Conservation (phyloP, 257 asterid species). For the Petrea volubilis region DNA sequence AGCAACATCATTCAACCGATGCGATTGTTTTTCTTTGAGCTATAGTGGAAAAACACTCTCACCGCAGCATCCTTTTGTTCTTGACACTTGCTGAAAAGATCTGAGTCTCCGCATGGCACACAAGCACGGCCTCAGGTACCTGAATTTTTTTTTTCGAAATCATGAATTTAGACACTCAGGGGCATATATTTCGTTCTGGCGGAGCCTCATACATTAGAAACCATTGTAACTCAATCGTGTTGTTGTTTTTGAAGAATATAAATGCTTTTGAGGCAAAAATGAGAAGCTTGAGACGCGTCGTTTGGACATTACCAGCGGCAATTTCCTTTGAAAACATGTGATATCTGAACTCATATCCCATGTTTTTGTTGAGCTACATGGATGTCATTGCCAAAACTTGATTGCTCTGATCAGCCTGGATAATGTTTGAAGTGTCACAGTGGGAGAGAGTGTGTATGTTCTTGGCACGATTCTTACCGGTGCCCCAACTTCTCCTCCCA, state of each 20-base stretch:
- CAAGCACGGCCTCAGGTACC: slow-evolving; percentile 68
- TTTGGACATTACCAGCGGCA: slow-evolving; percentile 55
- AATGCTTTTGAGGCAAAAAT: not conserved
- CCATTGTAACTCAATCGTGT: not conserved
- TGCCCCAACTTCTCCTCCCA: slow-evolving; percentile 41
- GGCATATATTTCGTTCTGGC: not conserved
- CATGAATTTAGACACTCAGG: not conserved
- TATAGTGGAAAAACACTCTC: slow-evolving; percentile 59
- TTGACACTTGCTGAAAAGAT: slow-evolving; percentile 44
- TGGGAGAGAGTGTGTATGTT: slow-evolving; percentile 71
- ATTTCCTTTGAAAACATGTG: slow-evolving; percentile 74
- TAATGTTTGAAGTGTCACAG: slow-evolving; percentile 57
- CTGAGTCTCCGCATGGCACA: slow-evolving; percentile 64
- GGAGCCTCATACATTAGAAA: not conserved
- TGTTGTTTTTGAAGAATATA: not conserved
- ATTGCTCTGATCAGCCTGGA: slow-evolving; percentile 43
- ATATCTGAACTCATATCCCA: slow-evolving; percentile 72
- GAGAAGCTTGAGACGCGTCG: not conserved
- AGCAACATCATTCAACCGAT: slow-evolving; percentile 58
- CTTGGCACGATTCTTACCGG: slow-evolving; percentile 51
- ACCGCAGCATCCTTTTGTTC: slow-evolving; percentile 55
- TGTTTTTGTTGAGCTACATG: not conserved
- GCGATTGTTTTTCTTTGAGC: slow-evolving; percentile 56
- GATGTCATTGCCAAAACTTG: not conserved
- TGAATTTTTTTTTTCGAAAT: not conserved